Conservation (phyloP, 1,284 basidiomycete species). For the Ceratobasidium sp. region DNA sequence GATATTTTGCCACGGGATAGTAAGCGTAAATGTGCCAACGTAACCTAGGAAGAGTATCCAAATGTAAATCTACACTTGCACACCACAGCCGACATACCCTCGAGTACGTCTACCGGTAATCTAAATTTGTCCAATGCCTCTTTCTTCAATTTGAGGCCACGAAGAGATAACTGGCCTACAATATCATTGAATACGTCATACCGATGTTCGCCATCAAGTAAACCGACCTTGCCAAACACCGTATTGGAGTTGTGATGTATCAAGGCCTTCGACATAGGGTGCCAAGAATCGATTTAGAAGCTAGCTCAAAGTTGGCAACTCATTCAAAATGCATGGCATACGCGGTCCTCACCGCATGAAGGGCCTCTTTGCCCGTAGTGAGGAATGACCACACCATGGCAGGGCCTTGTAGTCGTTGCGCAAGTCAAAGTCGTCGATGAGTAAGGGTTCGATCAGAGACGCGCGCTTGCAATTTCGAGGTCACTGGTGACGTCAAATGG, state of each 20-base stretch:
- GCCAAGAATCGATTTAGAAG: conserved; percentile 92
- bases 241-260: conserved; percentile 93
- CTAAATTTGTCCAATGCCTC: conserved; percentile 96
- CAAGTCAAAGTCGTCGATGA: conserved; percentile 12
- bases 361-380: conserved; percentile 76
- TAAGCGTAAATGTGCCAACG: conserved; percentile 90
- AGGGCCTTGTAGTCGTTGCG: not conserved
- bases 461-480: conserved; percentile 10
- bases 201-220: conserved; percentile 14
- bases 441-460: not conserved
- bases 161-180: conserved; percentile 82
- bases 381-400: conserved; percentile 55
- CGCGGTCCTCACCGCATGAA: conserved; percentile 63
- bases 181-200: conserved; percentile 9
- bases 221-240: conserved; percentile 85
- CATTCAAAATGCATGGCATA: not conserved
- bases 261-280: conserved; percentile 96
- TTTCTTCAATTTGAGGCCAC: conserved; percentile 87
- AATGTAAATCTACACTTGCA: not conserved
- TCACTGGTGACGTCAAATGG: conserved; percentile 28
- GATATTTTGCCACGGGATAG: conserved; percentile 95
- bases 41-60: conserved; percentile 63
- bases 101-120: conserved; percentile 93
- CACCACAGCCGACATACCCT: conserved; percentile 64
- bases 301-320: conserved; percentile 50